Conservation (phyloP, 176 grass and related monocot species). For the Aegilops sharonensis region DNA sequence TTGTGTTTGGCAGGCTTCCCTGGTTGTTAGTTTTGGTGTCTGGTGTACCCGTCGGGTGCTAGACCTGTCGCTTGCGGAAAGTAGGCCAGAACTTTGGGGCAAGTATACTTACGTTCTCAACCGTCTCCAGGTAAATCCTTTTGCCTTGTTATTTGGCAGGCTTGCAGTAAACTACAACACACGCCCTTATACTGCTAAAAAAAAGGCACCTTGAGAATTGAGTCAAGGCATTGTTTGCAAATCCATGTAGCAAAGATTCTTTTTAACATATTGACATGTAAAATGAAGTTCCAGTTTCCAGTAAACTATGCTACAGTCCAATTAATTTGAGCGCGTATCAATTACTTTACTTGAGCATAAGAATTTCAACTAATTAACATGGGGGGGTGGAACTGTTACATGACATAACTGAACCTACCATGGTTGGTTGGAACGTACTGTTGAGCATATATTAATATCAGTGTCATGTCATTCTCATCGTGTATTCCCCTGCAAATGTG, state of each 20-base stretch:
- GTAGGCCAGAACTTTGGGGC: constrained; percentile 84
- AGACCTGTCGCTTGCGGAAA: constrained; percentile 66
- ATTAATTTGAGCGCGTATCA: too few species aligned
- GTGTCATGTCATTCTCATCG: too few species aligned
- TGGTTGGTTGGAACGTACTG: too few species aligned
- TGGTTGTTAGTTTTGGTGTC: constrained; percentile 76
- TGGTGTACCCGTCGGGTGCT: constrained; percentile 68
- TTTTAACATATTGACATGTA: background rate
- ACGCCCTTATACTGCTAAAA: too few species aligned
- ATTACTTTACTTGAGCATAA: too few species aligned
- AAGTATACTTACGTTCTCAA: constrained; percentile 92
- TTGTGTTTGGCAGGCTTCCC: constrained; percentile 57
- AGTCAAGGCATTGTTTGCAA: background rate
- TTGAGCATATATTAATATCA: too few species aligned
- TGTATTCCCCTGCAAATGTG: too few species aligned
- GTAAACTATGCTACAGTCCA: too few species aligned
- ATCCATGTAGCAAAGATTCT: background rate
- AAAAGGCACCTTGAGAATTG: background rate
- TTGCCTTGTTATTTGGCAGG: background rate
- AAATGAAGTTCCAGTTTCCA: background rate
- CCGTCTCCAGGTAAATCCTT: constrained; percentile 70
- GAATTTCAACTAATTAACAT: too few species aligned
- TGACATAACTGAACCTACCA: too few species aligned
- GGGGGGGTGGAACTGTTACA: too few species aligned
- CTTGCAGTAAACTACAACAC: background rate